These are phyloP conservation scores for Trapa incisa DNA, from an alignment of 345 rosid genomes.

Conservation along the genomic window DNA sequence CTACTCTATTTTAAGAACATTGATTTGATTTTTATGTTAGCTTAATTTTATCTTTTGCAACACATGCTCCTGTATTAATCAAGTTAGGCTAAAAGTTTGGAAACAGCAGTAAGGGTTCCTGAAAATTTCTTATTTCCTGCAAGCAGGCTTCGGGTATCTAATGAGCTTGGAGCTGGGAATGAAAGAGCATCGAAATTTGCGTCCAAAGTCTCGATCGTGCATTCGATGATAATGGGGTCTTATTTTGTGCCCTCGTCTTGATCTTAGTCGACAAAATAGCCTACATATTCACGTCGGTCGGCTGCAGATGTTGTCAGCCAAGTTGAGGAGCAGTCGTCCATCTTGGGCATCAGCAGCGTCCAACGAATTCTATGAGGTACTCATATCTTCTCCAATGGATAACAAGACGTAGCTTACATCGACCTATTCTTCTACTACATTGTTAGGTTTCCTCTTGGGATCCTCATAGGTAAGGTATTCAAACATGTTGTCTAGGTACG, in stretches of 20 bases:
- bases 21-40: too few relatives aligned
- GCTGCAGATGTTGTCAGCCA: slow-evolving; percentile 17
- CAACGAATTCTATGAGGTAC: slow-evolving; percentile 48
- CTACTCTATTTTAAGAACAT: too few relatives aligned
- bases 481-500: not conserved
- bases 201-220: slow-evolving; percentile 22
- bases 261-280: slow-evolving; percentile 27
- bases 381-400: not conserved
- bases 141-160: slow-evolving; percentile 39
- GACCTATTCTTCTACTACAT: slow-evolving; percentile 64
- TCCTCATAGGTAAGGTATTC: slow-evolving; percentile 55
- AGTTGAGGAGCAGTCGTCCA: slow-evolving; percentile 26
- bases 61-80: too few relatives aligned
- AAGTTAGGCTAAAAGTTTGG: too few relatives aligned
- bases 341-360: slow-evolving; percentile 40
- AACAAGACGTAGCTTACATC: slow-evolving; percentile 34
- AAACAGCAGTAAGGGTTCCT: too few relatives aligned
- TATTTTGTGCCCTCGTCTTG: slow-evolving; percentile 26
- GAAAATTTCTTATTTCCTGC: too few relatives aligned
- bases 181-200: slow-evolving; percentile 43
- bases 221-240: slow-evolving; percentile 26
- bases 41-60: too few relatives aligned
- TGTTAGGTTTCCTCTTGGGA: slow-evolving; percentile 62
- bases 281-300: slow-evolving; percentile 33
- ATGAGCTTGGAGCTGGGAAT: slow-evolving; percentile 45